Percentiles rank a stretch among this genome's conserved stretches.
Evolutionary conservation across 192 early-diverging fungal genomes (phyloP).

Genomic region (Coemansia sp.): DNA sequence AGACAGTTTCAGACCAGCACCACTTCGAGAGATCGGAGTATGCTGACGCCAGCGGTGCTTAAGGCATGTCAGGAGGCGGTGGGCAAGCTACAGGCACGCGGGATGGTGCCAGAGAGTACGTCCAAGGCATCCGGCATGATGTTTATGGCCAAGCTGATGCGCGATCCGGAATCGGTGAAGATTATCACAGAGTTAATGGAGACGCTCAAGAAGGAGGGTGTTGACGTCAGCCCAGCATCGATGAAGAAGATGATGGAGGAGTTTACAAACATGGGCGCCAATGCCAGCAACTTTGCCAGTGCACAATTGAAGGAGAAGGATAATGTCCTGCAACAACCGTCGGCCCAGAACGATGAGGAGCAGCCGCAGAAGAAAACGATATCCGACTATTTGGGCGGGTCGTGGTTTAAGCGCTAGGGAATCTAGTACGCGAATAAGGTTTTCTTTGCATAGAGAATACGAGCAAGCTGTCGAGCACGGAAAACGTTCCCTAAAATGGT

Average conservation of each 20-base stretch:
- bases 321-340: not conserved
- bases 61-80: not conserved
- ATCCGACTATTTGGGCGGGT: not conserved
- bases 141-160: slow-evolving; percentile 23
- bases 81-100: not conserved
- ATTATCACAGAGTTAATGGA: slow-evolving; percentile 17
- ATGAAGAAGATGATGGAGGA: slow-evolving; percentile 24
- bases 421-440: no score
- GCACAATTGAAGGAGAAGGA: not conserved
- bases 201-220: slow-evolving; percentile 33
- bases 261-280: not conserved
- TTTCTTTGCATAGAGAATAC: no score
- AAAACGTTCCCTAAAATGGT: no score
- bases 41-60: not conserved
- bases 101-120: not conserved
- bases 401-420: not conserved
- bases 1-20: not conserved
- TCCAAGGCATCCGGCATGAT: slow-evolving; percentile 11
- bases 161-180: slow-evolving; percentile 28
- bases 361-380: not conserved
- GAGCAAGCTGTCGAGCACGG: no score
- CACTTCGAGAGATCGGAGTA: not conserved
- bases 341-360: not conserved
- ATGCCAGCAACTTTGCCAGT: not conserved
- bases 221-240: slow-evolving; percentile 28